These are phyloP conservation scores for Inga leiocalycina DNA, from an alignment of 306 rosid species.

Conservation along the genomic window DNA sequence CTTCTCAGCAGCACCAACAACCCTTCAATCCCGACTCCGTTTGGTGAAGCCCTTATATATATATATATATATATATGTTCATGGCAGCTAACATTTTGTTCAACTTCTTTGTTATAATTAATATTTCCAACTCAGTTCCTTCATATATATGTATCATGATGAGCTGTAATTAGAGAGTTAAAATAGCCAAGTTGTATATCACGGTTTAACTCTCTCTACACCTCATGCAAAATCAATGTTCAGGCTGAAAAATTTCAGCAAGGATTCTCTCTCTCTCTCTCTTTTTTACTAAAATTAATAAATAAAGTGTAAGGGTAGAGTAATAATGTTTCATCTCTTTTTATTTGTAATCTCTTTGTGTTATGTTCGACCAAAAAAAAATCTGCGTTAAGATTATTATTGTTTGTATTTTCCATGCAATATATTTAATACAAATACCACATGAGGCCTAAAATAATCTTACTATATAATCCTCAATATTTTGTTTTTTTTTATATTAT, in stretches of 20 bases:
- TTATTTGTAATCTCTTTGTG: neutral
- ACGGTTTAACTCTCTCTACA: neutral
- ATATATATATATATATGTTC: neutral
- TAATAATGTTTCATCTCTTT: neutral
- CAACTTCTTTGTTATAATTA: constrained; percentile 25
- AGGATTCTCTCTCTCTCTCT: no score
- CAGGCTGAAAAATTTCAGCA: neutral
- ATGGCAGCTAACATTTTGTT: constrained; percentile 42
- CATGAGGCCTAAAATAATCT: neutral
- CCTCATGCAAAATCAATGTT: neutral
- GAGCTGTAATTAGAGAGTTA: constrained; percentile 1
- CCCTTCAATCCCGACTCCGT: constrained; percentile 94
- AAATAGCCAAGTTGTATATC: neutral
- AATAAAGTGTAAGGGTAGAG: neutral
- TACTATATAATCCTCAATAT: neutral
- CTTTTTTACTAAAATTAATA: neutral
- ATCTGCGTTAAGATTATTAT: neutral
- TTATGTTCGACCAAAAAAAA: neutral
- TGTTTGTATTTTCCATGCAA: neutral
- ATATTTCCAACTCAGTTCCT: neutral
- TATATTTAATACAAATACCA: neutral
- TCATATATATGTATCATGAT: neutral
- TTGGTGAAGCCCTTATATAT: constrained; percentile 53
- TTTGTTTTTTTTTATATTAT: no score
- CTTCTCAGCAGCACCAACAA: constrained; percentile 65